Percentiles rank a stretch among this genome's conserved stretches.
Conservation (phyloP, 1,139 yeast species). For the Yamadazyma blattariae region DNA sequence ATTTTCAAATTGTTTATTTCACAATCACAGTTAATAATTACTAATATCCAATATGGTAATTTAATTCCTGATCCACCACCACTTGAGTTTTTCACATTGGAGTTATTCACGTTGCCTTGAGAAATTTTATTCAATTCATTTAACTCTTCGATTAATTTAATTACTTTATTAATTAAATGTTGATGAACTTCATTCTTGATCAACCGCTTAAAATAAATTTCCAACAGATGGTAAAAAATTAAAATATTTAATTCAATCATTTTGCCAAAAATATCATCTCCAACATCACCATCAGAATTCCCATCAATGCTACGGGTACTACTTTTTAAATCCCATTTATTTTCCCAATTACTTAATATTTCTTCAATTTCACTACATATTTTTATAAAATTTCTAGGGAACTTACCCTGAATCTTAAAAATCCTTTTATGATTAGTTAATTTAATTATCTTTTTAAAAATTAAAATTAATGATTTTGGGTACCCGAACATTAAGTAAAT, state of each 20-base stretch:
- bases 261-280: constrained; percentile 37
- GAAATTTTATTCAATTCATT: too few species aligned
- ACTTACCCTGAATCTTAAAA: constrained; percentile 40
- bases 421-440: constrained; percentile 53
- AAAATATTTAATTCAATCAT: constrained; percentile 34
- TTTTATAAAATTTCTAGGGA: constrained; percentile 54
- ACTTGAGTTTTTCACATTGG: not conserved
- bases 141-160: constrained; percentile 26
- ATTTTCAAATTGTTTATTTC: too few species aligned
- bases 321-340: constrained; percentile 34
- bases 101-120: too few species aligned
- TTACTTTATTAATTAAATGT: constrained; percentile 26
- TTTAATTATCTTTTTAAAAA: constrained; percentile 46
- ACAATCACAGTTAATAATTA: constrained; percentile 46
- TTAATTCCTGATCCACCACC: not conserved
- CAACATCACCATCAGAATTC: too few species aligned
- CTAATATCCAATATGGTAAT: constrained; percentile 43
- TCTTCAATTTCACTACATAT: constrained; percentile 56
- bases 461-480: constrained; percentile 40
- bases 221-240: constrained; percentile 42
- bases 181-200: constrained; percentile 40
- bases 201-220: constrained; percentile 44
- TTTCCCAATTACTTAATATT: constrained; percentile 42
- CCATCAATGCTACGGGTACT: constrained; percentile 15
- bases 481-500: constrained; percentile 47